Percentiles rank a stretch among this genome's conserved stretches.
Conservation (phyloP, 2,329 filamentous ascomycete genomes). For the Paecilomyces variotii region DNA sequence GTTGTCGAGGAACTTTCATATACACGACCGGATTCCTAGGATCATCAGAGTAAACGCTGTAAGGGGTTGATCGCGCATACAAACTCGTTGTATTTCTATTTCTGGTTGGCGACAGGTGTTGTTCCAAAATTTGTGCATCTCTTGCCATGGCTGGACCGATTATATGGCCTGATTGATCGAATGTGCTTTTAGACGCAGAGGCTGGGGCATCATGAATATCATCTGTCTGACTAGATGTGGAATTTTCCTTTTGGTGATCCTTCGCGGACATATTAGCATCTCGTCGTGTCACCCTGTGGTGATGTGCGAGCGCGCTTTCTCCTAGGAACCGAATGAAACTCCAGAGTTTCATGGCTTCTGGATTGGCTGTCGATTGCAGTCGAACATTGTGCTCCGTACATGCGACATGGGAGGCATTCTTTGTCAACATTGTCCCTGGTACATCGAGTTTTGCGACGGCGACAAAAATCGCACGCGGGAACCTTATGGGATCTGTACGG, state of each 20-base stretch:
- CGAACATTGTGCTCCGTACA: conserved; percentile 10
- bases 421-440: conserved; percentile 8
- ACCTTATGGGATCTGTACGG: conserved; percentile 13
- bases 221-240: conserved; percentile 1
- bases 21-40: conserved; percentile 16
- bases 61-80: conserved; percentile 3
- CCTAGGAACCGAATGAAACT: neutral
- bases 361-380: neutral
- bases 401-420: conserved; percentile 10
- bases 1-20: conserved; percentile 8
- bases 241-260: neutral
- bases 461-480: conserved; percentile 14
- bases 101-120: conserved; percentile 34
- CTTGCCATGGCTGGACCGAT: conserved; percentile 44
- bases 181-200: conserved; percentile 5
- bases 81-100: conserved; percentile 2
- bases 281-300: neutral
- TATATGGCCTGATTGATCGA: conserved; percentile 31
- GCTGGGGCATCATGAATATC: neutral
- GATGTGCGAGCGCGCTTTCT: neutral
- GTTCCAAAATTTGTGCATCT: conserved; percentile 44
- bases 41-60: conserved; percentile 7
- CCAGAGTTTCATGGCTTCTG: neutral
- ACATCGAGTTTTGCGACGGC: conserved; percentile 12
- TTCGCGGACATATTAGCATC: neutral